Conservation (phyloP, 2,329 filamentous ascomycete genomes). For the Fusarium nurragi region DNA sequence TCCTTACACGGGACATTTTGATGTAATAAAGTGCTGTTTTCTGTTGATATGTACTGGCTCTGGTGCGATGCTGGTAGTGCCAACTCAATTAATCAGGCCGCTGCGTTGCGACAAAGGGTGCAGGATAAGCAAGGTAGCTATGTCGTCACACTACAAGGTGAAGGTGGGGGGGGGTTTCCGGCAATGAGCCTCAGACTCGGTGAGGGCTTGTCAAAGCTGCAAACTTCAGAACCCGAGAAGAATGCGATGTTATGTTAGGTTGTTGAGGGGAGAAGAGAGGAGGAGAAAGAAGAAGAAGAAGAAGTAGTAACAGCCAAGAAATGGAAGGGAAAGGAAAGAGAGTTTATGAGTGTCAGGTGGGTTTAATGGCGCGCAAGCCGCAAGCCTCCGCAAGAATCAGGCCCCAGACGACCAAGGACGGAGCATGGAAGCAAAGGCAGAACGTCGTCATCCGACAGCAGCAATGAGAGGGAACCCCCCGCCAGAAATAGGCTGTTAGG, state of each 20-base stretch:
- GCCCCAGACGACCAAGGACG: constrained; percentile 35
- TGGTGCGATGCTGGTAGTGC: constrained; percentile 13
- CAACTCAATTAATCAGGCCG: constrained; percentile 29
- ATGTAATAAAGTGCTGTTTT: constrained; percentile 9
- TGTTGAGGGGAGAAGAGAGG: constrained; percentile 24
- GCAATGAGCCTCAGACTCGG: constrained; percentile 30
- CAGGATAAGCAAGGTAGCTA: constrained; percentile 4
- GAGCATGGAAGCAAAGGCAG: constrained; percentile 34
- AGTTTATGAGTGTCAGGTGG: constrained; percentile 42
- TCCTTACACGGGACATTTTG: constrained; percentile 44
- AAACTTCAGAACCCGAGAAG: constrained; percentile 10
- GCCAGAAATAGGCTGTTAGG: constrained; percentile 31
- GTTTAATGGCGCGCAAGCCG: constrained; percentile 42
- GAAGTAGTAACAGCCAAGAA: constrained; percentile 25
- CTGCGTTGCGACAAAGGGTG: constrained; percentile 15
- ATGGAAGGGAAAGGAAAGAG: constrained; percentile 26
- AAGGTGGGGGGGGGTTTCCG: constrained; percentile 13
- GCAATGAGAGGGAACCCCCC: constrained; percentile 42
- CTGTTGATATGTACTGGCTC: constrained; percentile 3
- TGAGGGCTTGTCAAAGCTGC: constrained; percentile 24
- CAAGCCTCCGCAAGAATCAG: constrained; percentile 40
- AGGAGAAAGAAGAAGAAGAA: constrained; percentile 12
- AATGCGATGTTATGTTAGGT: constrained; percentile 15
- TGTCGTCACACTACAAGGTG: constrained; percentile 34
- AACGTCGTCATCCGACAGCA: constrained; percentile 47